A percentile compares a stretch with the other conserved stretches of the same genome.
These are phyloP conservation scores for Entomophthora muscae DNA, from an alignment of 371 early-diverging fungal species.

Conservation along the genomic window DNA sequence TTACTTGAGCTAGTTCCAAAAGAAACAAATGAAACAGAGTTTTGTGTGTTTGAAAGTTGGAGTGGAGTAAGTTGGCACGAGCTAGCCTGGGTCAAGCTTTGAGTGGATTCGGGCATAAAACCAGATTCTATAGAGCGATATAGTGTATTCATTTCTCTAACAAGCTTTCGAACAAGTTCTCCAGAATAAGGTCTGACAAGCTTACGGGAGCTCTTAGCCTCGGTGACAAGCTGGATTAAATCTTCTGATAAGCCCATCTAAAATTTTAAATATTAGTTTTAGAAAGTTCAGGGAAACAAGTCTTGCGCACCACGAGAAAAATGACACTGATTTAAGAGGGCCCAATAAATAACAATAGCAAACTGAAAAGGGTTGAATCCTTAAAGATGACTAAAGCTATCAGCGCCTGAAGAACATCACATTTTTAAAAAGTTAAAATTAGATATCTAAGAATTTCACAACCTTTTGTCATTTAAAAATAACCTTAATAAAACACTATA, in stretches of 20 bases:
- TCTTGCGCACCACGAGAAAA: too few species aligned
- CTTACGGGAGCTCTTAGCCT: not conserved
- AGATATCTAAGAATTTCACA: too few species aligned
- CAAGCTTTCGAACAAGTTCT: not conserved
- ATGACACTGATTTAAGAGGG: too few species aligned
- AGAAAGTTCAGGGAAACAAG: too few species aligned
- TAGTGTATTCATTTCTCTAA: not conserved
- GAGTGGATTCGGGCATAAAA: not conserved
- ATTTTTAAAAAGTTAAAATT: too few species aligned
- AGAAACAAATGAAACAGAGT: not conserved
- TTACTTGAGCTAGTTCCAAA: not conserved
- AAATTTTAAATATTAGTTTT: too few species aligned
- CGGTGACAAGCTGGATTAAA: not conserved
- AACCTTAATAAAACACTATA: too few species aligned
- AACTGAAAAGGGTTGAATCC: too few species aligned
- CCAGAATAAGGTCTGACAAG: not conserved
- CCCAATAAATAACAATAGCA: too few species aligned
- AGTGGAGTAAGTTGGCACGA: not conserved
- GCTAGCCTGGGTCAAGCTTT: not conserved
- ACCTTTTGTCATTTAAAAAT: too few species aligned
- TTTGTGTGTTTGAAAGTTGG: not conserved
- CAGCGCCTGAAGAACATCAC: too few species aligned
- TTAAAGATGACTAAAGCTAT: too few species aligned
- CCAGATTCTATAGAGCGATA: not conserved
- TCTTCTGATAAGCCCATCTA: not conserved